Evolutionary conservation across 2,329 filamentous ascomycete species (phyloP).

Genomic region (Aspergillus caelatus): DNA sequence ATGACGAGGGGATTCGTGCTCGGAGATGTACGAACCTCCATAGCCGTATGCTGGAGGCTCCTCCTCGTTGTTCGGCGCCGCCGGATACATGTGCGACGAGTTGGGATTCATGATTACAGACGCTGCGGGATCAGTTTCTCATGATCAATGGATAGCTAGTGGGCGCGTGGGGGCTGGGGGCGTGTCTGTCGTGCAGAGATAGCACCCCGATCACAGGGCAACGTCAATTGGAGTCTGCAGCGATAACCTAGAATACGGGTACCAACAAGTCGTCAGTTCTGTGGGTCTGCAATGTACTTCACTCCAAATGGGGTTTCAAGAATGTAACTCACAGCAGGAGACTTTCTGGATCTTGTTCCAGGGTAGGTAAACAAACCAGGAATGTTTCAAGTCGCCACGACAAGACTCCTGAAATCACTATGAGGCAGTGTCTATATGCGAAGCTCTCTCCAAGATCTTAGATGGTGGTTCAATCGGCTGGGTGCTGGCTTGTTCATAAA

Average conservation of each 20-base stretch:
- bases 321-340: slow-evolving; percentile 5
- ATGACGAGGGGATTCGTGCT: slow-evolving; percentile 35
- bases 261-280: not conserved
- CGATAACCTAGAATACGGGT: not conserved
- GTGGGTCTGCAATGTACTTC: not conserved
- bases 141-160: not conserved
- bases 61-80: slow-evolving; percentile 43
- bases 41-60: slow-evolving; percentile 46
- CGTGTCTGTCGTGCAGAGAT: not conserved
- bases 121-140: not conserved
- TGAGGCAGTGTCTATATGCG: not conserved
- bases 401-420: not conserved
- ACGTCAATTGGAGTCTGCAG: slow-evolving; percentile 1
- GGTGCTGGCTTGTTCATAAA: not conserved
- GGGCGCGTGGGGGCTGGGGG: not conserved
- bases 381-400: not conserved
- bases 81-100: slow-evolving; percentile 30
- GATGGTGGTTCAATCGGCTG: not conserved
- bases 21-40: slow-evolving; percentile 35
- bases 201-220: not conserved
- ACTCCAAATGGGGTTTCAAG: not conserved
- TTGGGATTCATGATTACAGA: slow-evolving; percentile 22
- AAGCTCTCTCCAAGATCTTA: not conserved
- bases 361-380: not conserved
- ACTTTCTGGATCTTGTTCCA: too few relatives aligned